These are phyloP conservation scores for Neoboletus magnificus DNA, from an alignment of 768 basidiomycete genomes.

Conservation along the genomic window DNA sequence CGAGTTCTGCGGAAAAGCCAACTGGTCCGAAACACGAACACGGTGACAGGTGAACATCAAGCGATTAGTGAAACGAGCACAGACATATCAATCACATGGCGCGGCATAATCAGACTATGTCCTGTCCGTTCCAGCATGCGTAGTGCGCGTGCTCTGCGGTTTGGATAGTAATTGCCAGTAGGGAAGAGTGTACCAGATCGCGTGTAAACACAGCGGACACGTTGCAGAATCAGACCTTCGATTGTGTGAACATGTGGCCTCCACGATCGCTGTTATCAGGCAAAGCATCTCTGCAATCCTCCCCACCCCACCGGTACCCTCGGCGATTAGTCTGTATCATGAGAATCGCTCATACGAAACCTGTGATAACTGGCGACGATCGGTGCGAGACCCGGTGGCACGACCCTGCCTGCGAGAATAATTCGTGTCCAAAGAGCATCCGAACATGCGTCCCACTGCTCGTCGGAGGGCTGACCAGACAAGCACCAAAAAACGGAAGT, in stretches of 20 bases:
- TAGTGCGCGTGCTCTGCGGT: constrained; percentile 23
- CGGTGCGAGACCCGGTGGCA: neutral
- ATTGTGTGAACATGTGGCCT: constrained; percentile 14
- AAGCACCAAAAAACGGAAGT: neutral
- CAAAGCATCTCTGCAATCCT: neutral
- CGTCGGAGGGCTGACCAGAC: neutral
- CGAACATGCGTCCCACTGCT: neutral
- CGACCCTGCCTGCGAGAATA: neutral
- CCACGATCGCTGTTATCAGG: neutral
- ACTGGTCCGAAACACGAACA: constrained; percentile 27
- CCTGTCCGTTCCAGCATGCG: constrained; percentile 25
- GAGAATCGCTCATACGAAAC: neutral
- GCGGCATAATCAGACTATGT: constrained; percentile 5
- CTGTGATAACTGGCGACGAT: neutral
- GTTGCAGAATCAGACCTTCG: constrained; percentile 22
- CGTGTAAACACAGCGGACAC: constrained; percentile 15
- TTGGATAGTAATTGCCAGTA: constrained; percentile 4
- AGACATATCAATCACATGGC: constrained; percentile 22
- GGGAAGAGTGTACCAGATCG: constrained; percentile 4
- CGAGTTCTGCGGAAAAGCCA: constrained; percentile 19
- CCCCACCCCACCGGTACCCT: neutral
- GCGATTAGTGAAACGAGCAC: constrained; percentile 15
- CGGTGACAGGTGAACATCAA: constrained; percentile 13
- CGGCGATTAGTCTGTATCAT: constrained; percentile 4
- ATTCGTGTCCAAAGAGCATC: no score